phyloP scores from a whole-genome alignment of 2,329 filamentous ascomycete genomes.

The Coniochaeta sp. region DNA sequence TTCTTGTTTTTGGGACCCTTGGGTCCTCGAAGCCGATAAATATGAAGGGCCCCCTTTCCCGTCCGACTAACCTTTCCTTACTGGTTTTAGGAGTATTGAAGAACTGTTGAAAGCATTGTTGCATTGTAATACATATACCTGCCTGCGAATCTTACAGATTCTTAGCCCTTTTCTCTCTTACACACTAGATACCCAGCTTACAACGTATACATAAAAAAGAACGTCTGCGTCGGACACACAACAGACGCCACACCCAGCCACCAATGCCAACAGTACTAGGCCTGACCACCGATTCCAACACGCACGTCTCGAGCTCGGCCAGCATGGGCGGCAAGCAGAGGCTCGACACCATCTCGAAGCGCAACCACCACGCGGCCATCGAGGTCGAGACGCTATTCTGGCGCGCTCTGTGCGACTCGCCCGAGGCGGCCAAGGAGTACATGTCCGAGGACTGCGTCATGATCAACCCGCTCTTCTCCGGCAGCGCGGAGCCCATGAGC shows the following conservation, averaged over 20 bases:
- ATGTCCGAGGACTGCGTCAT: conserved; percentile 28
- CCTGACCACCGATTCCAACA: conserved; percentile 19
- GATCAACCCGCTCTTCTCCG: conserved; percentile 24
- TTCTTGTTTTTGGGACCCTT: neutral
- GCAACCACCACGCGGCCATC: conserved; percentile 25
- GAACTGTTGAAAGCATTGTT: too few species aligned
- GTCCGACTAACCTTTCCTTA: too few species aligned
- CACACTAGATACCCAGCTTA: too few species aligned
- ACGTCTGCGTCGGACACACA: neutral
- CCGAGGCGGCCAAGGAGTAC: conserved; percentile 25
- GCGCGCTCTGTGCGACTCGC: conserved; percentile 28
- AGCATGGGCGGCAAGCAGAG: conserved; percentile 19
- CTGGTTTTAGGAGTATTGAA: too few species aligned
- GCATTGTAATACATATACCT: too few species aligned
- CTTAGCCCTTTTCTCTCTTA: too few species aligned
- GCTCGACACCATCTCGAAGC: conserved; percentile 28
- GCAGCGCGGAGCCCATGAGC: conserved; percentile 16
- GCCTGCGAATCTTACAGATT: too few species aligned
- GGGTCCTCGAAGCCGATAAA: neutral
- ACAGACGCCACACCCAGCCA: neutral
- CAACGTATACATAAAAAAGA: too few species aligned
- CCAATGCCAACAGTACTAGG: conserved; percentile 24
- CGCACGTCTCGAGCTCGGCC: conserved; percentile 7
- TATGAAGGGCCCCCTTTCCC: neutral
- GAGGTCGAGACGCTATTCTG: conserved; percentile 30